Base-by-base conservation (phyloP, 768 basidiomycete species). In the Termitomyces sp. region DNA sequence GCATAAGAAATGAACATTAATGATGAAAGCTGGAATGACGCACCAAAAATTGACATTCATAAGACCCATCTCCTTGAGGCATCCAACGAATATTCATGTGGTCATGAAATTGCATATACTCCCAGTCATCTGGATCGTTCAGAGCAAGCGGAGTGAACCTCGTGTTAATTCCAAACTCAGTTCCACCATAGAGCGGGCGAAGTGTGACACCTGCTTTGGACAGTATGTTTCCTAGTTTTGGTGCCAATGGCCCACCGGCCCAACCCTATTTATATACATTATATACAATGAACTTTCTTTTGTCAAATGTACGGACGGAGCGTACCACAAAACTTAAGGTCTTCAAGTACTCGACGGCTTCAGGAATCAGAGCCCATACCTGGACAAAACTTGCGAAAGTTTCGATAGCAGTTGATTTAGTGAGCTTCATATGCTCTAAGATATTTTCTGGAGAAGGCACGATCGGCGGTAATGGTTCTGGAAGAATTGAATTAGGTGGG, bases 331-430 rank as follows among this genome's bases (percentile, higher is more conserved):
- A 55, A 33, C 55, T 45, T 27, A 62, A 42, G 2, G 33, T 56
- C 42, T 63, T 65, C 20, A 65, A 41, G 5, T 55, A 39, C 15
- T 60, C 61, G 13, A 75, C 56, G 12, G 65, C 60, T 12, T 65
- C 56, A 9, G 66, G 58, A 15, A 69, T 69, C 46, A 70, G 65
- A 3, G 68, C 68, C 74, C 78, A 78, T 27, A 68, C 63, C 42
- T 79, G 71, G 3, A 81, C 55, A 12, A 81, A 66, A 0, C 74
- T 48, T 0, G 80, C 78, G 22, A 79, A 73, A 0, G 66, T 71
- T 34, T 76, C 63, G 1, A 80, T 54, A 1, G 60, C 56, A 22
- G 71, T 68, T 20, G 65, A 71, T n/a, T 70, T 62, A 0, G 68
- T 71, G 33, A 67, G 57, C 16, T 63, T 62, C 9, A 73, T 63